phyloP scores from a whole-genome alignment of 192 early-diverging fungal species.

The Coemansia sp. region DNA sequence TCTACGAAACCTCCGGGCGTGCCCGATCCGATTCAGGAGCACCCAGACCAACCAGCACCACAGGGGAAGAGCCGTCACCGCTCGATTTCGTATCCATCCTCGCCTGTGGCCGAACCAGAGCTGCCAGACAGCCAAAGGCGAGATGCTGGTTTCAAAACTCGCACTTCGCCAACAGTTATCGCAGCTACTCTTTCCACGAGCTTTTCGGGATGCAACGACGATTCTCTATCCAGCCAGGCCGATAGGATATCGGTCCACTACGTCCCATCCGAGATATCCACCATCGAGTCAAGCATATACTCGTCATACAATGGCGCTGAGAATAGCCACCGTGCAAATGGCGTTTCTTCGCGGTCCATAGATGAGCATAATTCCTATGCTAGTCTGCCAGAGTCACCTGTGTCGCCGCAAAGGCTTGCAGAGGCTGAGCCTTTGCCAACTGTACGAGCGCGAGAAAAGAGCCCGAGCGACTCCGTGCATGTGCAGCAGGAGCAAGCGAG shows the following conservation, averaged over 20 bases:
- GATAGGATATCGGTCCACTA: constrained; percentile 39
- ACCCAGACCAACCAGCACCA: constrained; percentile 9
- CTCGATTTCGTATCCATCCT: constrained; percentile 29
- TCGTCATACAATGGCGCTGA: constrained; percentile 40
- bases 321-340: constrained; percentile 18
- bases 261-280: constrained; percentile 50
- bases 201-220: constrained; percentile 31
- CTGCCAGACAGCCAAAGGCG: constrained; percentile 1
- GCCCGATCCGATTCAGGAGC: constrained; percentile 13
- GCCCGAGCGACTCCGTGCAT: background rate
- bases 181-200: constrained; percentile 51
- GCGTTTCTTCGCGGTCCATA: constrained; percentile 34
- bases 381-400: constrained; percentile 41
- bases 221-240: constrained; percentile 25
- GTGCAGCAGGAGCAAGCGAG: background rate
- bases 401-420: constrained; percentile 8
- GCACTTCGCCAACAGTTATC: constrained; percentile 31
- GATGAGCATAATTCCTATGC: constrained; percentile 45
- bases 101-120: constrained; percentile 3
- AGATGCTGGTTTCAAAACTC: background rate
- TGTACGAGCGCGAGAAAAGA: background rate
- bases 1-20: background rate
- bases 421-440: background rate
- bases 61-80: constrained; percentile 19
- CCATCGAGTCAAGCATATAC: constrained; percentile 55